Evolutionary conservation across 176 grass and related monocot genomes (phyloP).

Genomic region (Avena sativa): DNA sequence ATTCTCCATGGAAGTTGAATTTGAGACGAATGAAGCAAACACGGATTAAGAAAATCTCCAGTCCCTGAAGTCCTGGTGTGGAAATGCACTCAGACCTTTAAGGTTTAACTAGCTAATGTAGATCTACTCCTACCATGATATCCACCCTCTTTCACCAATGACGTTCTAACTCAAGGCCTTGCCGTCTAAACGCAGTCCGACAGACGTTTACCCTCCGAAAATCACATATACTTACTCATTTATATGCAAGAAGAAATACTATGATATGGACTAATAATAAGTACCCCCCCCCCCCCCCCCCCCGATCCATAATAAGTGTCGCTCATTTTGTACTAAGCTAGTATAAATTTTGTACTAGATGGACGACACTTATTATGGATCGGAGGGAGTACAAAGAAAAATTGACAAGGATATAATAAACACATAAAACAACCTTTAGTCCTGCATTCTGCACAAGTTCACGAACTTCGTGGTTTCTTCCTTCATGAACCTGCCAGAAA

Average conservation of each 20-base stretch:
- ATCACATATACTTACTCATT: not conserved
- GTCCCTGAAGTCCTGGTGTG: not conserved
- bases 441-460: constrained; percentile 92
- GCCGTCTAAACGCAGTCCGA: not conserved
- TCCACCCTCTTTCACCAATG: not conserved
- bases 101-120: not conserved
- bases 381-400: not conserved
- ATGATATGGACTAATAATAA: constrained; percentile 18
- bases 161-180: not conserved
- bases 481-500: constrained; percentile 92
- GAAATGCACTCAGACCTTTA: not conserved
- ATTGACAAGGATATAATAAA: constrained; percentile 18
- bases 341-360: too few relatives aligned
- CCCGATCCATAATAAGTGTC: too few relatives aligned
- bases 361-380: too few relatives aligned
- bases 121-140: not conserved
- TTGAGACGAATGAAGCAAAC: not conserved
- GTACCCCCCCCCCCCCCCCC: too few relatives aligned
- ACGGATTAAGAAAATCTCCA: not conserved
- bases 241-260: constrained; percentile 19
- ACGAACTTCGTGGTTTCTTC: constrained; percentile 93
- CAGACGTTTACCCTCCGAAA: not conserved
- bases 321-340: too few relatives aligned
- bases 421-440: constrained; percentile 69
- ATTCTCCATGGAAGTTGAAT: not conserved